Conservation (phyloP, 345 rosid species). For the Diplotaxis tenuifolia region DNA sequence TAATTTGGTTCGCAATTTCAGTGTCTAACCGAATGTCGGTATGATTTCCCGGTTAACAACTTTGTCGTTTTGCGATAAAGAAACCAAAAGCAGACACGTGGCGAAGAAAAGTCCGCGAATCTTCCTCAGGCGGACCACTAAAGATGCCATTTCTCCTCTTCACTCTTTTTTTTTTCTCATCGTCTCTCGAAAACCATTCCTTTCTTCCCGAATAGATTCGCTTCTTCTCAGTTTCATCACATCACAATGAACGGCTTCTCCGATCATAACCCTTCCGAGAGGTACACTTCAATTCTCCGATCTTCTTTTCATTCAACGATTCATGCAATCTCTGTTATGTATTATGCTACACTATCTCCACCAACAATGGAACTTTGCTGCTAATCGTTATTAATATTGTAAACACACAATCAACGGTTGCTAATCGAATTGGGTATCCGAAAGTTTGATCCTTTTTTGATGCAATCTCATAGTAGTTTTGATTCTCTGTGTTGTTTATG, state of each 20-base stretch:
- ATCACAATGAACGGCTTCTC: conserved; percentile 32
- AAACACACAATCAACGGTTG: neutral
- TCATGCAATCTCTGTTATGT: neutral
- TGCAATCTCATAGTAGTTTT: neutral
- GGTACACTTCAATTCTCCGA: conserved; percentile 4
- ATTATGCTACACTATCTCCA: conserved; percentile 17
- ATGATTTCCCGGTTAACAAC: conserved; percentile 5
- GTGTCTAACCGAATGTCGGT: neutral
- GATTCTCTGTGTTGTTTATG: neutral
- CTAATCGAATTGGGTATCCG: neutral
- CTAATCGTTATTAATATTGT: neutral
- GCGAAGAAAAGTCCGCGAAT: conserved; percentile 24
- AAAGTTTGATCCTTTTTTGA: conserved; percentile 16
- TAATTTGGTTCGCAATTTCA: neutral
- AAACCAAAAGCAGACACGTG: conserved; percentile 23
- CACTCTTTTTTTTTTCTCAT: neutral
- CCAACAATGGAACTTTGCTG: conserved; percentile 14
- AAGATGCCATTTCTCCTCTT: conserved; percentile 3
- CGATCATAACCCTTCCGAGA: conserved; percentile 23
- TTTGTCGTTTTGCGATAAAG: neutral
- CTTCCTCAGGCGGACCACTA: conserved; percentile 5
- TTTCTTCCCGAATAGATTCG: conserved; percentile 10
- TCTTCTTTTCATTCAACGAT: neutral
- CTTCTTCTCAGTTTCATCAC: neutral
- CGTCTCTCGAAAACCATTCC: conserved; percentile 1